Evolutionary conservation across 192 early-diverging fungal genomes (phyloP).

Genomic region (Mortierella alpina): DNA sequence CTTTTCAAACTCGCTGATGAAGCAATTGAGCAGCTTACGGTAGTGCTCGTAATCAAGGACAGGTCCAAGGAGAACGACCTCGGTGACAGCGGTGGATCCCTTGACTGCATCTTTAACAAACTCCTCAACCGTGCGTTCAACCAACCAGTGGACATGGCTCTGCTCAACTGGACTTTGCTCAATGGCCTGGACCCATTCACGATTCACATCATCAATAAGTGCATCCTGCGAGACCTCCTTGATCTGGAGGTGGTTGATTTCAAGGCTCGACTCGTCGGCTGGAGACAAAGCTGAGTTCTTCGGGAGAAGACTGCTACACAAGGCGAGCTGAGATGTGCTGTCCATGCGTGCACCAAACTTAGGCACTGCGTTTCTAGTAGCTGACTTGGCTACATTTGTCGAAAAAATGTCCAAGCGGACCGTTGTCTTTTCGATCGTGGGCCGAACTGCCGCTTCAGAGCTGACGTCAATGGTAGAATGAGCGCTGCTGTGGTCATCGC

Average conservation of each 20-base stretch:
- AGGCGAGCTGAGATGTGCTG: neutral
- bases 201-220: neutral
- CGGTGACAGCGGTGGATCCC: neutral
- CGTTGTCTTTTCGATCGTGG: no score
- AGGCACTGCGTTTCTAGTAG: neutral
- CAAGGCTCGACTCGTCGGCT: neutral
- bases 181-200: neutral
- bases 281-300: neutral
- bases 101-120: neutral
- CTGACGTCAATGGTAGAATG: no score
- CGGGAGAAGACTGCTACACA: neutral
- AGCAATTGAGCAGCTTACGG: neutral
- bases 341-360: neutral
- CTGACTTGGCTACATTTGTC: no score
- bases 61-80: constrained; percentile 3
- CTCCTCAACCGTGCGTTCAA: neutral
- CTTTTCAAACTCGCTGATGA: neutral
- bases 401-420: no score
- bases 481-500: no score
- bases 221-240: no score
- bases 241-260: neutral
- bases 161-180: neutral
- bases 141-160: neutral
- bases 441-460: no score
- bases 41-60: neutral